Evolutionary conservation across 148 eudicot species (phyloP).

Genomic region (Persicaria tinctoria): DNA sequence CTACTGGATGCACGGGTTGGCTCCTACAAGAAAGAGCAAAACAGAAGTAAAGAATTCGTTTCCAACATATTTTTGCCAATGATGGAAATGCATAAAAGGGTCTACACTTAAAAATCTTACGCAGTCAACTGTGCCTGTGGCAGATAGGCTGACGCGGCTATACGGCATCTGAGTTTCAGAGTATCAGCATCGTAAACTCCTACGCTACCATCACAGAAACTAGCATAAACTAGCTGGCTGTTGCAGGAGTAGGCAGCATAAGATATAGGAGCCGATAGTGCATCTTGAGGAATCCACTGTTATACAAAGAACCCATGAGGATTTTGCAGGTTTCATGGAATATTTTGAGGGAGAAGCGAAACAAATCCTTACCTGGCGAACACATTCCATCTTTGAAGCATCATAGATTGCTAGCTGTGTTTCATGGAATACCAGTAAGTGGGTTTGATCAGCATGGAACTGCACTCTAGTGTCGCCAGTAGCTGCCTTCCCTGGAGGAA

Average conservation of each 20-base stretch:
- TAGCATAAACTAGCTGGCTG: slow-evolving; percentile 67
- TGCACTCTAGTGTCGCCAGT: slow-evolving; percentile 73
- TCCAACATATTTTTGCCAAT: no score
- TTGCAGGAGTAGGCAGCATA: slow-evolving; percentile 92
- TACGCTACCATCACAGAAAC: slow-evolving; percentile 75
- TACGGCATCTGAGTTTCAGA: slow-evolving; percentile 74
- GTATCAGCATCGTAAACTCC: slow-evolving; percentile 70
- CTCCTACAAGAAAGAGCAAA: slow-evolving; percentile 32
- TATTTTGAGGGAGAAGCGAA: no score
- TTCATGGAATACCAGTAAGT: slow-evolving; percentile 77
- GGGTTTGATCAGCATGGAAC: slow-evolving; percentile 83
- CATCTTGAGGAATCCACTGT: slow-evolving; percentile 81
- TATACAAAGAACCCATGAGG: not conserved
- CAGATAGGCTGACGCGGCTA: slow-evolving; percentile 63
- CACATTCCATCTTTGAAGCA: slow-evolving; percentile 75
- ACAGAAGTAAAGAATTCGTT: no score
- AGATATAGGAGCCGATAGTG: slow-evolving; percentile 52
- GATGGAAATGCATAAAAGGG: no score
- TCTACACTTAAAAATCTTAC: slow-evolving; percentile 24
- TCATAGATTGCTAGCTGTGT: slow-evolving; percentile 83
- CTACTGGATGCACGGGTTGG: slow-evolving; percentile 55
- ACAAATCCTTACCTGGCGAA: slow-evolving; percentile 45
- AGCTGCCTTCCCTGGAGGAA: slow-evolving; percentile 55
- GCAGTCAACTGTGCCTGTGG: slow-evolving; percentile 49
- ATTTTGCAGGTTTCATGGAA: not conserved